phyloP scores from a whole-genome alignment of 495 filamentous ascomycete genomes.

The Penicillium steckii region DNA sequence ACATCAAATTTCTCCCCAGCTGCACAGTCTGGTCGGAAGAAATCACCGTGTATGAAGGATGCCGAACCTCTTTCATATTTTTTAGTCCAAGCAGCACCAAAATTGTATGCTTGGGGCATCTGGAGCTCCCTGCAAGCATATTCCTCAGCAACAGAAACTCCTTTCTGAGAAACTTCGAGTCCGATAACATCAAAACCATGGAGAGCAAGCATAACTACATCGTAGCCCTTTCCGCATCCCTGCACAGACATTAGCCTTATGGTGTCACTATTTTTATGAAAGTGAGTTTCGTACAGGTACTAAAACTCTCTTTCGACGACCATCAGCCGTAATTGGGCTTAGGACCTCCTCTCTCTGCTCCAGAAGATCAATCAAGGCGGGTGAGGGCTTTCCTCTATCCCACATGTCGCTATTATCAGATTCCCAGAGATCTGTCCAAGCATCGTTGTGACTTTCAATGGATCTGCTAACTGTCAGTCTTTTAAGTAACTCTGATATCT shows the following conservation, averaged over 20 bases:
- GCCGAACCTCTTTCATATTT: conserved; percentile 30
- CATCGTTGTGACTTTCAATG: neutral
- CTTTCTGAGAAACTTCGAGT: conserved; percentile 28
- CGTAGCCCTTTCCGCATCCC: conserved; percentile 35
- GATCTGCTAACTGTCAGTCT: neutral
- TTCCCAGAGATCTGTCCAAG: conserved; percentile 42
- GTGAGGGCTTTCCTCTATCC: conserved; percentile 43
- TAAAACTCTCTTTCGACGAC: conserved; percentile 33
- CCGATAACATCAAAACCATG: conserved; percentile 31
- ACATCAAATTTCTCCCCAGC: conserved; percentile 60
- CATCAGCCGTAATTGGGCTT: conserved; percentile 12
- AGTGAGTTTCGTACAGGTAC: conserved; percentile 42
- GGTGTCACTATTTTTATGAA: too few species aligned
- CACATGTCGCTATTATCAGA: conserved; percentile 33
- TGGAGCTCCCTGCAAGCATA: conserved; percentile 17
- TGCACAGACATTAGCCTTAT: conserved; percentile 2
- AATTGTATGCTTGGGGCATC: conserved; percentile 16
- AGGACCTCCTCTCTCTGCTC: conserved; percentile 30
- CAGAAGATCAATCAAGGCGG: conserved; percentile 41
- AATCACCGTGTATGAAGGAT: conserved; percentile 60
- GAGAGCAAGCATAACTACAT: conserved; percentile 29
- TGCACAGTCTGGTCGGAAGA: conserved; percentile 64
- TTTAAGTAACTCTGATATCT: too few species aligned
- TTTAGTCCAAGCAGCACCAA: too few species aligned
- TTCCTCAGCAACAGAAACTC: conserved; percentile 14